Conservation (phyloP, 148 eudicot species). For the Amaranthus palmeri region DNA sequence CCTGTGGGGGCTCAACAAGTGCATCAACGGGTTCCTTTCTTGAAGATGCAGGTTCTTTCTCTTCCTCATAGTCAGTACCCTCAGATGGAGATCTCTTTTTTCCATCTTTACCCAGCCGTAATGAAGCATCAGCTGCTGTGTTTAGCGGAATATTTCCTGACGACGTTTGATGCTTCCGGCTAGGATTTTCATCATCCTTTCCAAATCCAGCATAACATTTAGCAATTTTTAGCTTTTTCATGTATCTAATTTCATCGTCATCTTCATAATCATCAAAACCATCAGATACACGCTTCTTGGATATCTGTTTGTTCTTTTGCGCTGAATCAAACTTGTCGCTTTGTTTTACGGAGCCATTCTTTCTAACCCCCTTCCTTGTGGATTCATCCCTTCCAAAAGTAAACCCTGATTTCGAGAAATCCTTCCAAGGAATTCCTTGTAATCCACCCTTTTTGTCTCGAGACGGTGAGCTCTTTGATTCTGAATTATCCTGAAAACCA, state of each 20-base stretch:
- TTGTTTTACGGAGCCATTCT: constrained; percentile 37
- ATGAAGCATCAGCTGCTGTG: constrained; percentile 31
- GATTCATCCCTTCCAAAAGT: constrained; percentile 50
- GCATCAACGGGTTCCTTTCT: constrained; percentile 50
- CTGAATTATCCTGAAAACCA: constrained; percentile 51
- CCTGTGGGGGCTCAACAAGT: constrained; percentile 54
- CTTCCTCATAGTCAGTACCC: constrained; percentile 66
- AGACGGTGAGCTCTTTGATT: constrained; percentile 36
- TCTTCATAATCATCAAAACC: constrained; percentile 75
- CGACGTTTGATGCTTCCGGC: constrained; percentile 44
- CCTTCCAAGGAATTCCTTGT: constrained; percentile 79
- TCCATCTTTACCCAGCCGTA: constrained; percentile 39
- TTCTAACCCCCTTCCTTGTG: constrained; percentile 37
- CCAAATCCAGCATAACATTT: constrained; percentile 36
- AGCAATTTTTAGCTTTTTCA: constrained; percentile 72
- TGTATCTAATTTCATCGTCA: constrained; percentile 87
- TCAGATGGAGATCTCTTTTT: constrained; percentile 51
- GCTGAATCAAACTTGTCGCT: constrained; percentile 50
- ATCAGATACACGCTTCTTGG: constrained; percentile 60
- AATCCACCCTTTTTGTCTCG: constrained; percentile 50
- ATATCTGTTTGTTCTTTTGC: constrained; percentile 63
- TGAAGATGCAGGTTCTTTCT: constrained; percentile 42
- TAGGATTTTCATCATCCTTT: constrained; percentile 51
- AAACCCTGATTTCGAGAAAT: constrained; percentile 58
- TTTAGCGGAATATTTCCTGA: constrained; percentile 32